These are phyloP conservation scores for Fusarium lateritium DNA, from an alignment of 2,329 filamentous ascomycete species.

Conservation along the genomic window DNA sequence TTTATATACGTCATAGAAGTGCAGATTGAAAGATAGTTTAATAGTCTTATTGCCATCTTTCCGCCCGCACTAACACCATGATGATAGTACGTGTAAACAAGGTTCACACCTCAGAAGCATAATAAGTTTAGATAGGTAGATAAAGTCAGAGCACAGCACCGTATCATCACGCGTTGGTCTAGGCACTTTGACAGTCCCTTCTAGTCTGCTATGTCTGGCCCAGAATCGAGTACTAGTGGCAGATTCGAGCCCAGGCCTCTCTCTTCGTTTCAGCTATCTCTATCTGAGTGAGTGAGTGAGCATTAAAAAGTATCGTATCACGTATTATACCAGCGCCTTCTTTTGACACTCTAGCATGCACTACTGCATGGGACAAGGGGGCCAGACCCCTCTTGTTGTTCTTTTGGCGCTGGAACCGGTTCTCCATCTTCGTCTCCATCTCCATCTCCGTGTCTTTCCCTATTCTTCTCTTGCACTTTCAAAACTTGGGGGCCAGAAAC, in stretches of 20 bases:
- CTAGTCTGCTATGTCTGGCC: not conserved
- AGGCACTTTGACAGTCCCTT: conserved; percentile 11
- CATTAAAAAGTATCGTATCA: not conserved
- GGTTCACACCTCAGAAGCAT: conserved; percentile 43
- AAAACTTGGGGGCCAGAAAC: conserved; percentile 11
- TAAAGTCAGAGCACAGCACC: not conserved
- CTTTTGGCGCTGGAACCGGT: not conserved
- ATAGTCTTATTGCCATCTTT: not conserved
- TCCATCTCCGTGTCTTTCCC: not conserved
- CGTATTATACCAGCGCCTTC: not conserved
- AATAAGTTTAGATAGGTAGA: not conserved
- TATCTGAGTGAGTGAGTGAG: not conserved
- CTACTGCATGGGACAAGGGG: conserved; percentile 25
- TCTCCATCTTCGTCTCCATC: not conserved
- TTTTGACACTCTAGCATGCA: not conserved
- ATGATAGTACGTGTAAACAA: conserved; percentile 24
- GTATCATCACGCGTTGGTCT: conserved; percentile 5
- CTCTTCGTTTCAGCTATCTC: not conserved
- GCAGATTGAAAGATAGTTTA: not conserved
- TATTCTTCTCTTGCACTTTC: not conserved
- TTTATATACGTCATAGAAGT: not conserved
- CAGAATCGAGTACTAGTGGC: conserved; percentile 8
- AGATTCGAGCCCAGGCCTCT: conserved; percentile 4
- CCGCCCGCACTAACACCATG: not conserved
- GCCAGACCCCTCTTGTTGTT: not conserved